Conservation (phyloP, 2,329 filamentous ascomycete genomes). For the Stagonosporopsis chrysanthemi region DNA sequence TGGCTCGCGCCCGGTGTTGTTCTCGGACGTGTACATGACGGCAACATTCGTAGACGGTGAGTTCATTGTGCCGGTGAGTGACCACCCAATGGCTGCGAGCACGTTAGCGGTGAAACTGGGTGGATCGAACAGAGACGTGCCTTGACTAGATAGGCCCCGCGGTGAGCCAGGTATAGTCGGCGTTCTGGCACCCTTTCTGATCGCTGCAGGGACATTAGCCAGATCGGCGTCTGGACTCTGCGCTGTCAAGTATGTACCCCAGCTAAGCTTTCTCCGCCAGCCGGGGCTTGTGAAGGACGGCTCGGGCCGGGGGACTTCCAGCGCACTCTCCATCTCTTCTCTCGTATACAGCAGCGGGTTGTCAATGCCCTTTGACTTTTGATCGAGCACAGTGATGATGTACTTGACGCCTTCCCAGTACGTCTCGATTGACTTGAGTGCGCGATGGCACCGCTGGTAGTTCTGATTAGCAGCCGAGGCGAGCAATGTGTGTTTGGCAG, state of each 20-base stretch:
- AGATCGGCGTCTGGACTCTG: constrained; percentile 40
- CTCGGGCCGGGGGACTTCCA: constrained; percentile 60
- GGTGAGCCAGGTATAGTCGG: constrained; percentile 54
- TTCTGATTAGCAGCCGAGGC: constrained; percentile 85
- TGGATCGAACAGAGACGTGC: constrained; percentile 36
- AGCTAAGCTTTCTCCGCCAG: constrained; percentile 58
- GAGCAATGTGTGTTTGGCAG: constrained; percentile 75
- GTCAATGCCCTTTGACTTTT: constrained; percentile 85
- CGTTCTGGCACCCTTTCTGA: constrained; percentile 39
- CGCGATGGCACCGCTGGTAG: constrained; percentile 86
- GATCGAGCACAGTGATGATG: constrained; percentile 84
- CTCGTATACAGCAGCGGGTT: constrained; percentile 71
- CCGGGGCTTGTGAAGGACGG: constrained; percentile 60
- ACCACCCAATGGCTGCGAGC: constrained; percentile 75
- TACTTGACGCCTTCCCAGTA: constrained; percentile 91
- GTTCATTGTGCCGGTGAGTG: constrained; percentile 85
- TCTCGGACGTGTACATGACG: constrained; percentile 73
- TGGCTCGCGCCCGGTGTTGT: constrained; percentile 34
- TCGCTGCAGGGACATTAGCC: constrained; percentile 42
- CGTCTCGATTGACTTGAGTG: constrained; percentile 77
- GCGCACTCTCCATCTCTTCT: constrained; percentile 80
- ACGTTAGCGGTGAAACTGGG: constrained; percentile 19
- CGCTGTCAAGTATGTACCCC: constrained; percentile 53
- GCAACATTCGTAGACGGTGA: constrained; percentile 85
- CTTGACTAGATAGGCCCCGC: constrained; percentile 60